These are phyloP conservation scores for Yamadazyma buinensis DNA, from an alignment of 1,139 yeast genomes.

Conservation along the genomic window DNA sequence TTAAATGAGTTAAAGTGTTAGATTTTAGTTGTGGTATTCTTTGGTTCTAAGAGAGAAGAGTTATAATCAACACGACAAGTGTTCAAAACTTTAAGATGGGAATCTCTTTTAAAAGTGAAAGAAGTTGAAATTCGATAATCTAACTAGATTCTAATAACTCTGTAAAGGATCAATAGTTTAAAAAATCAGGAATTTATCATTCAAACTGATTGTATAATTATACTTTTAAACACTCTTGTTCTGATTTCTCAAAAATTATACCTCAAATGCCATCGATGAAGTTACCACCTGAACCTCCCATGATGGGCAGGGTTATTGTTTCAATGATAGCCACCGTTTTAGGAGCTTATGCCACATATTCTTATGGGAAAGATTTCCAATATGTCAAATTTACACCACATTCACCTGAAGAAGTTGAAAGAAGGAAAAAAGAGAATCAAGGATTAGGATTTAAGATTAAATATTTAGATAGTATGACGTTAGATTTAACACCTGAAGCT, in stretches of 20 bases:
- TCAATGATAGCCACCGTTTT: slow-evolving; percentile 33
- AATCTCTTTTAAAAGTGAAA: too few species aligned
- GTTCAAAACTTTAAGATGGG: too few species aligned
- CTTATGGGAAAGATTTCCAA: slow-evolving; percentile 39
- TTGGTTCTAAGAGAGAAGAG: too few species aligned
- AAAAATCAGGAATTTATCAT: too few species aligned
- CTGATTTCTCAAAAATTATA: background rate
- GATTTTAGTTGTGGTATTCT: too few species aligned
- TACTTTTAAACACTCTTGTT: too few species aligned
- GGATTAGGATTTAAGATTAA: slow-evolving; percentile 25
- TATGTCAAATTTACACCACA: slow-evolving; percentile 39
- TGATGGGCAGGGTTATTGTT: slow-evolving; percentile 30
- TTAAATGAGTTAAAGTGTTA: too few species aligned
- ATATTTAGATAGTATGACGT: slow-evolving; percentile 33
- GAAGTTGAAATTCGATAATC: too few species aligned
- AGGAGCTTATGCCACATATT: slow-evolving; percentile 33
- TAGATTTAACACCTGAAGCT: slow-evolving; percentile 45
- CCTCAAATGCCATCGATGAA: background rate
- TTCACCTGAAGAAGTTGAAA: slow-evolving; percentile 37
- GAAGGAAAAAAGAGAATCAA: slow-evolving; percentile 29
- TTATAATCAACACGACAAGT: too few species aligned
- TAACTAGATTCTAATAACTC: too few species aligned
- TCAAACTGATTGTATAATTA: too few species aligned
- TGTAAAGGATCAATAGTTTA: too few species aligned
- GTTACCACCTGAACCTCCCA: slow-evolving; percentile 25